These are phyloP conservation scores for Aspergillus sparsus DNA, from an alignment of 495 filamentous ascomycete species.

Conservation along the genomic window DNA sequence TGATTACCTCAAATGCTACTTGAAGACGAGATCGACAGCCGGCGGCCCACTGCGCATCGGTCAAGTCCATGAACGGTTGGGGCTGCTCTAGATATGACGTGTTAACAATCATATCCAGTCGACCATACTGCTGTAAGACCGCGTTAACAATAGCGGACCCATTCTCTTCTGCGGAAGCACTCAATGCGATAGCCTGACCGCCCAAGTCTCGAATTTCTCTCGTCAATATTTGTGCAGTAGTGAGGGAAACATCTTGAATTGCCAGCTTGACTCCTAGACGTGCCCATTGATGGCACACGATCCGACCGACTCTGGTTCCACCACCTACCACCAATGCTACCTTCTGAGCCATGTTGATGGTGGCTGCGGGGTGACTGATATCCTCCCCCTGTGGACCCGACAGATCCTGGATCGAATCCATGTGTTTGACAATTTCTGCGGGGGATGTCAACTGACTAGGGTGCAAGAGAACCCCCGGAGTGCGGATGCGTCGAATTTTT, in stretches of 20 bases:
- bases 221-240: slow-evolving; percentile 85
- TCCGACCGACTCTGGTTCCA: slow-evolving; percentile 56
- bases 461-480: slow-evolving; percentile 86
- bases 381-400: slow-evolving; percentile 69
- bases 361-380: slow-evolving; percentile 84
- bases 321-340: slow-evolving; percentile 92
- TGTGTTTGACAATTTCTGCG: slow-evolving; percentile 74
- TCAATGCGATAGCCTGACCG: slow-evolving; percentile 81
- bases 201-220: slow-evolving; percentile 85
- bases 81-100: slow-evolving; percentile 96
- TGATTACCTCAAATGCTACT: slow-evolving; percentile 94
- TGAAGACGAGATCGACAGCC: slow-evolving; percentile 89
- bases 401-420: not conserved
- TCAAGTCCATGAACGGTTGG: slow-evolving; percentile 97
- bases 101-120: slow-evolving; percentile 92
- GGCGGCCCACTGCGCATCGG: slow-evolving; percentile 86
- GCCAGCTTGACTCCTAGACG: not conserved
- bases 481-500: slow-evolving; percentile 93
- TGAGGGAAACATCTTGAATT: slow-evolving; percentile 53
- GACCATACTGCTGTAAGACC: slow-evolving; percentile 89
- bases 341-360: slow-evolving; percentile 58
- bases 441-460: slow-evolving; percentile 85
- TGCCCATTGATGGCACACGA: not conserved
- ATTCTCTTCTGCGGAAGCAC: slow-evolving; percentile 87
- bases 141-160: slow-evolving; percentile 88